phyloP scores from a whole-genome alignment of 106 monocot species.

The Amphibolis antarctica region DNA sequence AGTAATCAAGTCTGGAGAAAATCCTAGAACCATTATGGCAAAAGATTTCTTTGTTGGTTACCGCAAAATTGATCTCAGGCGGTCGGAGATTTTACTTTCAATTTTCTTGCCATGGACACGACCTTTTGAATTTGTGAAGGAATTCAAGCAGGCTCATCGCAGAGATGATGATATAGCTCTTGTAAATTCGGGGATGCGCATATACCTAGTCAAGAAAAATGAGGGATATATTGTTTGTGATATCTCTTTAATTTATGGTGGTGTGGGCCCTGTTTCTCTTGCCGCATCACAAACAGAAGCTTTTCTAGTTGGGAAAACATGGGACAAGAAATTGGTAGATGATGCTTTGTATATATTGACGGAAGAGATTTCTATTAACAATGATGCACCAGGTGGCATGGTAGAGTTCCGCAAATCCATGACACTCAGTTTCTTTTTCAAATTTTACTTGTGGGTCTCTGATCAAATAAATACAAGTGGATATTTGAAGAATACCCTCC shows the following conservation, averaged over 20 bases:
- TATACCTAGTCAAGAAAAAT: conserved; percentile 32
- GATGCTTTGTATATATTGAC: conserved; percentile 46
- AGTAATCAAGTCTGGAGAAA: conserved; percentile 53
- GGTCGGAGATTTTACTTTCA: conserved; percentile 63
- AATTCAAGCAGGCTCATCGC: conserved; percentile 93
- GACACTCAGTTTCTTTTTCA: conserved; percentile 96
- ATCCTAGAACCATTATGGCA: conserved; percentile 39
- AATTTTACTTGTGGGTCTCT: conserved; percentile 80
- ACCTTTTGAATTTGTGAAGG: conserved; percentile 84
- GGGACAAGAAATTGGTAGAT: conserved; percentile 51
- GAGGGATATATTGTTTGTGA: conserved; percentile 52
- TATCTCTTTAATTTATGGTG: conserved; percentile 78
- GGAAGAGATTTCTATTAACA: conserved; percentile 54
- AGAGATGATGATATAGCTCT: conserved; percentile 99
- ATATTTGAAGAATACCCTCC: conserved; percentile 17
- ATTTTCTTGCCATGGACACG: conserved; percentile 82
- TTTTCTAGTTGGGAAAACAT: conserved; percentile 44
- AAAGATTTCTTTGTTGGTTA: conserved; percentile 87
- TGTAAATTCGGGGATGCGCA: conserved; percentile 96
- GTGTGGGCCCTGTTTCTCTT: conserved; percentile 74
- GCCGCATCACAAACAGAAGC: conserved; percentile 49
- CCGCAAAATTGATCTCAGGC: conserved; percentile 64
- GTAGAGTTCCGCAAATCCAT: conserved; percentile 88
- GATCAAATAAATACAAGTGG: conserved; percentile 48
- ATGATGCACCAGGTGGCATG: conserved; percentile 98